These are phyloP conservation scores for Allium sativum DNA, from an alignment of 106 monocot genomes.

Conservation along the genomic window DNA sequence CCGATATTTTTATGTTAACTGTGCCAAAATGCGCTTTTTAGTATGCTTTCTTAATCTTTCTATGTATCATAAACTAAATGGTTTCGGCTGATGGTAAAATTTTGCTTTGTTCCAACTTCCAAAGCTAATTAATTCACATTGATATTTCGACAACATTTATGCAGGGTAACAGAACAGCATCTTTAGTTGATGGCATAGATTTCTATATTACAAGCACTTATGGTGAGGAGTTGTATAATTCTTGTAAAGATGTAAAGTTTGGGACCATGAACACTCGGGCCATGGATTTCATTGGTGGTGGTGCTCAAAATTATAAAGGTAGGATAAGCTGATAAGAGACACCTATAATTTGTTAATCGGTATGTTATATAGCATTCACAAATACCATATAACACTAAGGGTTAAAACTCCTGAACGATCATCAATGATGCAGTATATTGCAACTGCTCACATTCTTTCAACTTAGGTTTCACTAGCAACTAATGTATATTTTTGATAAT, in stretches of 20 bases:
- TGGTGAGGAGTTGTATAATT: slow-evolving; percentile 66
- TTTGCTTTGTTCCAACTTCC: too few relatives aligned
- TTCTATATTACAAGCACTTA: slow-evolving; percentile 46
- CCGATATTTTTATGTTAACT: too few relatives aligned
- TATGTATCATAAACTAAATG: background rate
- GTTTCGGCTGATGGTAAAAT: too few relatives aligned
- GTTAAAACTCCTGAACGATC: background rate
- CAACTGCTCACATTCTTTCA: too few relatives aligned
- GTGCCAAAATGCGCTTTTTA: too few relatives aligned
- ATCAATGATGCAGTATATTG: background rate
- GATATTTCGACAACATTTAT: background rate
- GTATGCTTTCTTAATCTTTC: too few relatives aligned
- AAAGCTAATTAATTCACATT: too few relatives aligned
- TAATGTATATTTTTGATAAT: too few relatives aligned
- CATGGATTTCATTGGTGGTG: slow-evolving; percentile 91
- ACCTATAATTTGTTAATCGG: background rate
- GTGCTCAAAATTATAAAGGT: slow-evolving; percentile 86
- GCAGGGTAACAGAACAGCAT: slow-evolving; percentile 57
- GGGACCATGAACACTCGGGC: slow-evolving; percentile 87
- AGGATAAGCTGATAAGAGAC: background rate
- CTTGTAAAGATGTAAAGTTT: slow-evolving; percentile 99
- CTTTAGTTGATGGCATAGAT: slow-evolving; percentile 76
- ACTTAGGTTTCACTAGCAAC: too few relatives aligned
- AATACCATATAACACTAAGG: background rate
- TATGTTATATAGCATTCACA: background rate